Conservation (phyloP, 306 rosid species). For the Abrus pulchellus region DNA sequence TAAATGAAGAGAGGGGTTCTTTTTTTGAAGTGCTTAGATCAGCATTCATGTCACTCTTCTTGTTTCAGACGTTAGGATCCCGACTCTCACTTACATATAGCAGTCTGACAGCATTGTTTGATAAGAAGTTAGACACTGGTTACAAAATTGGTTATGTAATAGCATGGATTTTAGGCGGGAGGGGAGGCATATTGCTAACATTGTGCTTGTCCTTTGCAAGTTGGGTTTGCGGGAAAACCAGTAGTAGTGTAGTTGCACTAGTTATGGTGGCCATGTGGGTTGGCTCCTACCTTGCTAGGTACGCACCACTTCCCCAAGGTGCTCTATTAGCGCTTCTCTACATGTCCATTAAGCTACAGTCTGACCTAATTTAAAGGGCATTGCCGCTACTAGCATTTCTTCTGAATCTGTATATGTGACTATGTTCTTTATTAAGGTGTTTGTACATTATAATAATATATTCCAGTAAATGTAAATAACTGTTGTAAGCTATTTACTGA, state of each 20-base stretch:
- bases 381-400: conserved; percentile 26
- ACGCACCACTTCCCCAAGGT: conserved; percentile 79
- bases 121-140: conserved; percentile 72
- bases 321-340: conserved; percentile 87
- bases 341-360: conserved; percentile 90
- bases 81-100: conserved; percentile 77
- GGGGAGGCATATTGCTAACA: conserved; percentile 79
- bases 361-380: conserved; percentile 52
- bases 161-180: conserved; percentile 91
- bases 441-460: conserved; percentile 44
- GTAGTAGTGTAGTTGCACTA: conserved; percentile 80
- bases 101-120: conserved; percentile 76
- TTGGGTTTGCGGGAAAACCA: conserved; percentile 93
- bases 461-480: conserved; percentile 44
- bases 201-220: conserved; percentile 85
- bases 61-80: conserved; percentile 74
- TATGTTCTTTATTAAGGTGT: conserved; percentile 34
- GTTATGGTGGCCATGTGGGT: conserved; percentile 90
- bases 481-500: conserved; percentile 29
- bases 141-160: conserved; percentile 77
- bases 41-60: conserved; percentile 68
- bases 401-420: conserved; percentile 5
- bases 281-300: conserved; percentile 75
- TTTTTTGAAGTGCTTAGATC: conserved; percentile 73
- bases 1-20: conserved; percentile 62